Conservation (phyloP, 495 filamentous ascomycete genomes). For the Penicillium angulare region DNA sequence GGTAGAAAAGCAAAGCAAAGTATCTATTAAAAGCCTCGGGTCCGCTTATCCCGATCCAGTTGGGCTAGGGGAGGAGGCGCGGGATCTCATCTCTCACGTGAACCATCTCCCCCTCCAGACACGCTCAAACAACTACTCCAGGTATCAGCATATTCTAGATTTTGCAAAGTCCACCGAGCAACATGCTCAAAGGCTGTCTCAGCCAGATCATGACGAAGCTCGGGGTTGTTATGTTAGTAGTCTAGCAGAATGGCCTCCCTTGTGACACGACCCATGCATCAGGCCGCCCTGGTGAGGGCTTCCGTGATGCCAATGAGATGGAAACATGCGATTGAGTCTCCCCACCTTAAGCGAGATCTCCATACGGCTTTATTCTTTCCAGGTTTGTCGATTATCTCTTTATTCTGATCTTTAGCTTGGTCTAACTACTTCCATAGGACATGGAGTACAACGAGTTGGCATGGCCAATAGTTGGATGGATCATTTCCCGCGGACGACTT, state of each 20-base stretch:
- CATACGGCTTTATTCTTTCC: conserved; percentile 85
- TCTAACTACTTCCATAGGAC: conserved; percentile 54
- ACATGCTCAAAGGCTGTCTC: conserved; percentile 16
- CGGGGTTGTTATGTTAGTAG: conserved; percentile 12
- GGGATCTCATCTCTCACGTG: conserved; percentile 18
- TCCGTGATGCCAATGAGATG: not conserved
- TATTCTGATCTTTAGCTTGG: not conserved
- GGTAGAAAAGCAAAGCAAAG: no score
- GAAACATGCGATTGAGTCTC: conserved; percentile 1
- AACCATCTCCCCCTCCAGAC: conserved; percentile 20
- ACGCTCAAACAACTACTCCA: no score
- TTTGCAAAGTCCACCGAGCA: conserved; percentile 1
- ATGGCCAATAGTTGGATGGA: conserved; percentile 86
- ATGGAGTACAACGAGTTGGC: conserved; percentile 91
- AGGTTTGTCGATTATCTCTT: conserved; percentile 47
- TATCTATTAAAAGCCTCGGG: no score
- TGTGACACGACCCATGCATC: conserved; percentile 2
- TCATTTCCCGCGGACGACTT: conserved; percentile 73
- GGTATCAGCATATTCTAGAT: no score
- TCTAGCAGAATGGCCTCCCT: conserved; percentile 18
- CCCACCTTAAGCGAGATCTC: conserved; percentile 29
- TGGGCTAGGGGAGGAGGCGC: not conserved
- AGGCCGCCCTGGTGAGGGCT: not conserved
- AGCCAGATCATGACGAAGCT: conserved; percentile 15
- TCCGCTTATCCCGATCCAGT: conserved; percentile 13